Base-by-base conservation (phyloP, 768 basidiomycete genomes). In the Multifurca ochricompacta region DNA sequence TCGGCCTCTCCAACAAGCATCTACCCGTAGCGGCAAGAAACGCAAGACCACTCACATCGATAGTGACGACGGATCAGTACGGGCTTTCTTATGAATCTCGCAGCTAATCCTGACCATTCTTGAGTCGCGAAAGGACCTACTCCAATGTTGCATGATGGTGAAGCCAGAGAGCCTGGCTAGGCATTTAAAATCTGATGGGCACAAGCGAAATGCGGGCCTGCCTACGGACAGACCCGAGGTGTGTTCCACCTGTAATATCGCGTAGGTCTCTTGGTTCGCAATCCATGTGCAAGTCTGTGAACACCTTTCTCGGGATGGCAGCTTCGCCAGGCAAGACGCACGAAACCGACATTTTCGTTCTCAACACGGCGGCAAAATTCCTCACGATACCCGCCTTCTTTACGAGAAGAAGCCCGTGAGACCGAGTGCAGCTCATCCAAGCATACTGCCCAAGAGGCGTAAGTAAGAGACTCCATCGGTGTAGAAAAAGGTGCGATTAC, bases 261-360 rank as follows among this genome's bases (percentile, higher is more conserved):
- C 54, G 54, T 56, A 34, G 49, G 54, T 56, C 5, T 37, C 30
- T 31, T 23, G 14, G 18, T 40, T 31, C 25, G 36, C 14, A 18
- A 10, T n/a, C 5, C n/a, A 4, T 11, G n/a, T 21, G 7, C n/a
- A 42, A 3, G 11, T n/a, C 11, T 34, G 27, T 32, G 23, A 10
- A 25, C 30, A 14, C 3, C 13, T 21, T 16, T n/a, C 18, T 13
- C 7, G 54, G 42, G 16, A 45, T 9, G 43, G 31, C 32, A 56
- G 54, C 5, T 56, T 56, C 19, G 54, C 54, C 13, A 56, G 54
- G 54, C 54, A 56, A 46, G 54, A 56, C 6, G 54, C 54, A 14
- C 54, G 54, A 51, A 56, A 56, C 36, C 48, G 54, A 27, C 54
- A 56, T 28, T 56, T 56, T 34, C 48, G 54, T 32, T 56, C 54